Conservation (phyloP, 2,329 filamentous ascomycete genomes). For the Didymella glomerata region DNA sequence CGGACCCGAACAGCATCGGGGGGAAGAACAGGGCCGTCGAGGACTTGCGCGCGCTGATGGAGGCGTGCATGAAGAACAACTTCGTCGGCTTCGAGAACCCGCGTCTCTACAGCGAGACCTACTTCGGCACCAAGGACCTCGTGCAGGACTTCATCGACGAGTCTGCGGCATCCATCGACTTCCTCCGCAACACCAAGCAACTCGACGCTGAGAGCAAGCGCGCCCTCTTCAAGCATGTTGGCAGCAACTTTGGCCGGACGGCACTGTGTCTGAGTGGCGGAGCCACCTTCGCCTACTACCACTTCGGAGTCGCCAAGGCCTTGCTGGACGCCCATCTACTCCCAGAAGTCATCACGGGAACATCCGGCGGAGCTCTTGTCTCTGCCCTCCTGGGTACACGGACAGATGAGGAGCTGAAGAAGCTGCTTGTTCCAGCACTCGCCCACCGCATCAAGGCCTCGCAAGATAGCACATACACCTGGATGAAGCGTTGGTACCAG, state of each 20-base stretch:
- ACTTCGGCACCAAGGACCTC: slow-evolving; percentile 95
- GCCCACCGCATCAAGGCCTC: slow-evolving; percentile 86
- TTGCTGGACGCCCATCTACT: slow-evolving; percentile 85
- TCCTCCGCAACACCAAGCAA: slow-evolving; percentile 73
- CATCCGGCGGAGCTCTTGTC: slow-evolving; percentile 90
- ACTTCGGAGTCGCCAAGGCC: slow-evolving; percentile 91
- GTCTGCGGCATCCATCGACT: slow-evolving; percentile 72
- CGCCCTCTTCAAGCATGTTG: slow-evolving; percentile 83
- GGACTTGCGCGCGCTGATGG: slow-evolving; percentile 78
- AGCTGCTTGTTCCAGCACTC: slow-evolving; percentile 85
- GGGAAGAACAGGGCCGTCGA: slow-evolving; percentile 65
- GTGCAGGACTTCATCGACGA: slow-evolving; percentile 92
- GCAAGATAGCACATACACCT: slow-evolving; percentile 76
- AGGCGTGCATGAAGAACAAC: slow-evolving; percentile 96
- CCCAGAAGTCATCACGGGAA: slow-evolving; percentile 95
- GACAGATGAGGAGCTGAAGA: slow-evolving; percentile 88
- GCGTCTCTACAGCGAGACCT: slow-evolving; percentile 94
- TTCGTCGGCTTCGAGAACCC: slow-evolving; percentile 96
- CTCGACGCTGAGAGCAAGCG: slow-evolving; percentile 78
- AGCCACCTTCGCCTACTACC: slow-evolving; percentile 95
- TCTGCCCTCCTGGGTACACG: slow-evolving; percentile 87
- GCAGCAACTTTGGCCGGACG: slow-evolving; percentile 90
- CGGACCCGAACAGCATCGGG: slow-evolving; percentile 22
- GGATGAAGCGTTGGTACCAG: slow-evolving; percentile 85
- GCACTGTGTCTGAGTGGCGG: slow-evolving; percentile 93